Evolutionary conservation across 192 early-diverging fungal genomes (phyloP), one percentile per base, ranked within the genome.

Genomic region (Coemansia pectinata): DNA sequence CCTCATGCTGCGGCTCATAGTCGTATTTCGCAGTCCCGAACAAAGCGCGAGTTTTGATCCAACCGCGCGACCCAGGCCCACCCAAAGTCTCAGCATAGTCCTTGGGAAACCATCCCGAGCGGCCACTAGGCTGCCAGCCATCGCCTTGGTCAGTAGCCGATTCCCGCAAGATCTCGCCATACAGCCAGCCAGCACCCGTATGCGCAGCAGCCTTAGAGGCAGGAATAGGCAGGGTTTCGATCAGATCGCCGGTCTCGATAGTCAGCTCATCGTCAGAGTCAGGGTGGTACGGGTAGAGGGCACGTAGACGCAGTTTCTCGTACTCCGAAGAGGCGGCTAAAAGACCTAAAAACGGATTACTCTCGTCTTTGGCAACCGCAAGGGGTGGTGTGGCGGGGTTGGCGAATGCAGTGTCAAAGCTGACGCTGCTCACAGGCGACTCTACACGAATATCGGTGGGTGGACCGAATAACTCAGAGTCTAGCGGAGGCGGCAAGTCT

Each of bases 331-430:
- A 29, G 8, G 34, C 45, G 21, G 67, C 42, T 9, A 81, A 47
- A 2, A 81, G 70, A 0, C 79, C 74, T 23, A 72, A 39, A 42
- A 81, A 81, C 25, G 79, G 79, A 33, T 81, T 81, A 67, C 62
- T 81, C 29, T 72, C 73, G 15, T 78, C 76, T 6, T 52, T 67
- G 42, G 19, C 19, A 39, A 8, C 59, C 34, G 39, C 11, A 62
- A 34, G 2, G 42, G 57, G 53, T 9, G 64, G 27, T 7, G 47
- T 21, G 19, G 19, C 14, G 1, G 66, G 74, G 23, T 73, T 73
- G 36, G 77, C 77, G 70, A 81, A 81, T 3, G 79, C 79, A 25
- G 79, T 81, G 45, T 81, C 69, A 23, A 81, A 81, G 63, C 79
- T 81, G 45, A 76, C 68, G 33, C 34, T 71, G 64, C 79, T 81